These are phyloP conservation scores for Rhamnella rubrinervis DNA, from an alignment of 331 rosid genomes.

Conservation along the genomic window DNA sequence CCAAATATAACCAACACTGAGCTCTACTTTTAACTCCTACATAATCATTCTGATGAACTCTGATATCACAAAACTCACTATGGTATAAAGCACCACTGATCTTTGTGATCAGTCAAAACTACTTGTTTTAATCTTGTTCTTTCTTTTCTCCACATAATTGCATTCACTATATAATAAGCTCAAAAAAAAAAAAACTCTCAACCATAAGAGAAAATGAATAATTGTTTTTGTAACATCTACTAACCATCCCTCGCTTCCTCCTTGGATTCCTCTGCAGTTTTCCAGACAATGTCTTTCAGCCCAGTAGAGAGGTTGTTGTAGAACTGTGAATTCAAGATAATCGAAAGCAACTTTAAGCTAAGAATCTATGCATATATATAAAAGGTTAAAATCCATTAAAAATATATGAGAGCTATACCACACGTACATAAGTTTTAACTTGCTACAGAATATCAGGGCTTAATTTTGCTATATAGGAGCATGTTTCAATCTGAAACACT, in stretches of 20 bases:
- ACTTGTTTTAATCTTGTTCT: too few species aligned
- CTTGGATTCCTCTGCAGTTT: constrained; percentile 53
- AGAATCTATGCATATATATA: not conserved
- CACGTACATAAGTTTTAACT: too few species aligned
- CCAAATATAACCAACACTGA: not conserved
- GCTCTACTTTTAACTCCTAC: not conserved
- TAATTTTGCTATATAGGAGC: too few species aligned
- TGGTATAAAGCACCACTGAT: too few species aligned
- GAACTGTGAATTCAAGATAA: constrained; percentile 55
- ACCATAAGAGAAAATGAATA: too few species aligned
- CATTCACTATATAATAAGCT: too few species aligned
- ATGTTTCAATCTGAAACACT: too few species aligned
- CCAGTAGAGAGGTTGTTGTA: constrained; percentile 74
- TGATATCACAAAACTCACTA: not conserved
- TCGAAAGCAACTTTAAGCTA: constrained; percentile 4
- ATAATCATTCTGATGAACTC: not conserved
- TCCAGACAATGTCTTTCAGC: constrained; percentile 91
- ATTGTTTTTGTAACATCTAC: constrained; percentile 16
- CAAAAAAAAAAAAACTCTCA: too few species aligned
- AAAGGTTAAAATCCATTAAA: not conserved
- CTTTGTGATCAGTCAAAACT: too few species aligned
- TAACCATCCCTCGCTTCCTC: constrained; percentile 57
- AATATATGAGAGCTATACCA: too few species aligned
- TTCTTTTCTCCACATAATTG: too few species aligned
- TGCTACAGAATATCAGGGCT: too few species aligned